Evolutionary conservation across 2,329 filamentous ascomycete species (phyloP).

Genomic region (Alternaria panax): DNA sequence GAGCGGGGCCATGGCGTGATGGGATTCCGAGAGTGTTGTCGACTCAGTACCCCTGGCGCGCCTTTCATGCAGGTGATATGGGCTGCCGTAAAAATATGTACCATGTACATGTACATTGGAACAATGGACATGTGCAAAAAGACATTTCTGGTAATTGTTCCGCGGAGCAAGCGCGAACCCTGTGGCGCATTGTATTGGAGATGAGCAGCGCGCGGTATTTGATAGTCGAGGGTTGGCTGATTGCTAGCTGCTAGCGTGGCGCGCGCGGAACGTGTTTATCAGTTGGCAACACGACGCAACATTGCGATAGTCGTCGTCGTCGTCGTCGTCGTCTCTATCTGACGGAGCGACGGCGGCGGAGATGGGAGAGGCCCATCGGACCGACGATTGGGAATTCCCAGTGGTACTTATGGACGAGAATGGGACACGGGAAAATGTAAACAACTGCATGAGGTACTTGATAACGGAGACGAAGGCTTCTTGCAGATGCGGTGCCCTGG

Average conservation of each 20-base stretch:
- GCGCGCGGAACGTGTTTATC: background rate
- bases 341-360: background rate
- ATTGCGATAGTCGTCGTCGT: background rate
- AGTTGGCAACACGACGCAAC: background rate
- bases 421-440: background rate
- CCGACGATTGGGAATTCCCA: background rate
- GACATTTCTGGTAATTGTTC: background rate
- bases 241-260: background rate
- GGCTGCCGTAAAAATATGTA: background rate
- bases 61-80: too few relatives aligned
- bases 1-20: conserved; percentile 7
- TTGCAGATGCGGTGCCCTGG: background rate
- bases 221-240: background rate
- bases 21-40: too few relatives aligned
- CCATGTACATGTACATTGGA: background rate
- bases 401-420: background rate
- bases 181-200: too few relatives aligned
- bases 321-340: background rate
- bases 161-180: background rate
- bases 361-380: background rate
- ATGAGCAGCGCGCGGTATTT: background rate
- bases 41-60: too few relatives aligned
- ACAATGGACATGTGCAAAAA: too few relatives aligned
- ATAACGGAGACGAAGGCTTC: background rate
- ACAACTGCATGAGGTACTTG: background rate